These are phyloP conservation scores for Clavariopsis aquatica DNA, from an alignment of 495 filamentous ascomycete species.

Conservation along the genomic window DNA sequence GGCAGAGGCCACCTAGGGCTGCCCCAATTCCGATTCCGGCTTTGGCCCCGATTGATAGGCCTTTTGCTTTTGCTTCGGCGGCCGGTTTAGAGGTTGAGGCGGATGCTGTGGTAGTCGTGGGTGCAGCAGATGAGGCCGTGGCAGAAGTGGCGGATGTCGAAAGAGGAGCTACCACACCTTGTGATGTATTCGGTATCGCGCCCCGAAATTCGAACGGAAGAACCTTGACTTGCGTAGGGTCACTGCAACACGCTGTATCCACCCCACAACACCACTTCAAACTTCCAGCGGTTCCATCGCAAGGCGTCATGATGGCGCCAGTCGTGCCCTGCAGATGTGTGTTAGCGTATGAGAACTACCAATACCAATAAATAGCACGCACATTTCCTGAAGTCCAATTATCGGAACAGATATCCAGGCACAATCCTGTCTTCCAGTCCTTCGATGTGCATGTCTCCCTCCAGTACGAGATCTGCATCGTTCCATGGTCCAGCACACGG, in stretches of 20 bases:
- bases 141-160: neutral
- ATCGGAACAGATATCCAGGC: slow-evolving; percentile 11
- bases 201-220: slow-evolving; percentile 9
- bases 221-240: neutral
- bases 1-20: neutral
- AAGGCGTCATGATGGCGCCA: slow-evolving; percentile 10
- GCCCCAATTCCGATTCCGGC: slow-evolving; percentile 14
- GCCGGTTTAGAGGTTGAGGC: neutral
- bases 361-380: neutral
- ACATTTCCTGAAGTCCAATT: slow-evolving; percentile 3
- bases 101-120: neutral
- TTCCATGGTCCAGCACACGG: neutral
- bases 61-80: neutral
- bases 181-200: slow-evolving; percentile 1
- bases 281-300: neutral
- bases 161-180: neutral
- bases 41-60: slow-evolving; percentile 10
- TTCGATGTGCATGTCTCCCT: slow-evolving; percentile 7
- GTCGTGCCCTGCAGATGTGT: neutral
- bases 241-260: slow-evolving; percentile 4
- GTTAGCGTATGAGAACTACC: neutral
- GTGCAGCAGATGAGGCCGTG: neutral
- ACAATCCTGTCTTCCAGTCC: slow-evolving; percentile 11
- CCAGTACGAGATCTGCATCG: slow-evolving; percentile 10
- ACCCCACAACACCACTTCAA: slow-evolving; percentile 15